Evolutionary conservation across 2,329 filamentous ascomycete genomes (phyloP).

Genomic region (Leptographium procerum): DNA sequence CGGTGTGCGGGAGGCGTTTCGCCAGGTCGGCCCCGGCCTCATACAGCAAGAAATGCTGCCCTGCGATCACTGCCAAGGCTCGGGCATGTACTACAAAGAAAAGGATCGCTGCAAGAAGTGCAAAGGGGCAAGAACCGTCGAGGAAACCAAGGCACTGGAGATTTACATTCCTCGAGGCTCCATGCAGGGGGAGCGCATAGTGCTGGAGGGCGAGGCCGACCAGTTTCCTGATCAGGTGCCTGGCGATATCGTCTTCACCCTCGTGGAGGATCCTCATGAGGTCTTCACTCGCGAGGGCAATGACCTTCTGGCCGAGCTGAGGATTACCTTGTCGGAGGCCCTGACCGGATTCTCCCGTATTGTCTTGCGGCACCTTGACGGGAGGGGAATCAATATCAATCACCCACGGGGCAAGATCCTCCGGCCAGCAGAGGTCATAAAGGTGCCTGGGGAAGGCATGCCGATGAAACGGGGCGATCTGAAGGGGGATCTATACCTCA

Average conservation of each 20-base stretch:
- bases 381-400: slow-evolving; percentile 72
- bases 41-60: slow-evolving; percentile 68
- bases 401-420: slow-evolving; percentile 75
- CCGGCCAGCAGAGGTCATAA: slow-evolving; percentile 73
- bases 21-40: slow-evolving; percentile 76
- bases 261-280: slow-evolving; percentile 72
- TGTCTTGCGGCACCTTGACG: slow-evolving; percentile 85
- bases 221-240: slow-evolving; percentile 81
- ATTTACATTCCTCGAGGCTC: slow-evolving; percentile 89
- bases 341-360: slow-evolving; percentile 82
- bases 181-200: slow-evolving; percentile 77
- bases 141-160: slow-evolving; percentile 89
- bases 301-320: slow-evolving; percentile 72
- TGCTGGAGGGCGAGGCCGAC: slow-evolving; percentile 87
- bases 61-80: slow-evolving; percentile 74
- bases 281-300: slow-evolving; percentile 72
- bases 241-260: slow-evolving; percentile 83
- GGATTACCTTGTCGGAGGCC: slow-evolving; percentile 72
- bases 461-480: slow-evolving; percentile 74
- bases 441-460: slow-evolving; percentile 86
- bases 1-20: slow-evolving; percentile 65
- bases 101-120: slow-evolving; percentile 99
- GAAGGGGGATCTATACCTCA: slow-evolving; percentile 78
- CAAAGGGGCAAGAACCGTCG: slow-evolving; percentile 79
- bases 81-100: slow-evolving; percentile 81